phyloP scores from a whole-genome alignment of 805 yeast species.

The Saccharomycodes ludwigii region DNA sequence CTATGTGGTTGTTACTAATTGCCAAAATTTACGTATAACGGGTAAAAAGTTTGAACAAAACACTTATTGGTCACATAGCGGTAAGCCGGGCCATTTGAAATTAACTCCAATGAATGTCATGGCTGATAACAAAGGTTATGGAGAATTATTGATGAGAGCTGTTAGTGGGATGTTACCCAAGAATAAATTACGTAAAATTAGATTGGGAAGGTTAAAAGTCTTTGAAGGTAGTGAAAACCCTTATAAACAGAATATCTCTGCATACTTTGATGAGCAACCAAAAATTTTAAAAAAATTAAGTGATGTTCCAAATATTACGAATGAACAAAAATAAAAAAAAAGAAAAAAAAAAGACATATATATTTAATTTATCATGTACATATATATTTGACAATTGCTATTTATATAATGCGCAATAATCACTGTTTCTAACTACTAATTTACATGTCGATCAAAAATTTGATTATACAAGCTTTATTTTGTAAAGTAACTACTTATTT shows the following conservation, averaged over 20 bases:
- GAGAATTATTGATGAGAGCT: slow-evolving; percentile 77
- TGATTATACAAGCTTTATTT: too few relatives aligned
- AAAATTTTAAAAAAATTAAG: slow-evolving; percentile 3
- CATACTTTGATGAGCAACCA: slow-evolving; percentile 69
- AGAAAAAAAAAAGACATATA: not conserved
- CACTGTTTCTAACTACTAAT: too few relatives aligned
- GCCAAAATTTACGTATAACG: slow-evolving; percentile 66
- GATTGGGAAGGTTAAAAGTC: slow-evolving; percentile 75
- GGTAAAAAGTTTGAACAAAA: slow-evolving; percentile 77
- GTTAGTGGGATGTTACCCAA: slow-evolving; percentile 96
- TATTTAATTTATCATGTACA: not conserved
- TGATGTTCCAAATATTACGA: slow-evolving; percentile 3
- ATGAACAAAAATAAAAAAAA: slow-evolving; percentile 1
- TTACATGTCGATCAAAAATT: too few relatives aligned
- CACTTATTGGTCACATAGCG: slow-evolving; percentile 79
- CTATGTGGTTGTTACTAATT: slow-evolving; percentile 92
- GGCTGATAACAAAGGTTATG: slow-evolving; percentile 67
- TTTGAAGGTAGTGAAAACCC: slow-evolving; percentile 87
- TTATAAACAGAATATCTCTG: slow-evolving; percentile 68
- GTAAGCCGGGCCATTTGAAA: slow-evolving; percentile 81
- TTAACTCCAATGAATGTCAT: slow-evolving; percentile 71
- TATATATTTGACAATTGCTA: too few relatives aligned
- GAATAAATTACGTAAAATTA: slow-evolving; percentile 63
- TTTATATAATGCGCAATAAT: too few relatives aligned
- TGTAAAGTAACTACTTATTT: too few relatives aligned